Percentiles rank a stretch among this genome's conserved stretches.
phyloP scores from a whole-genome alignment of 2,329 filamentous ascomycete genomes.

The Cadophora sp. region DNA sequence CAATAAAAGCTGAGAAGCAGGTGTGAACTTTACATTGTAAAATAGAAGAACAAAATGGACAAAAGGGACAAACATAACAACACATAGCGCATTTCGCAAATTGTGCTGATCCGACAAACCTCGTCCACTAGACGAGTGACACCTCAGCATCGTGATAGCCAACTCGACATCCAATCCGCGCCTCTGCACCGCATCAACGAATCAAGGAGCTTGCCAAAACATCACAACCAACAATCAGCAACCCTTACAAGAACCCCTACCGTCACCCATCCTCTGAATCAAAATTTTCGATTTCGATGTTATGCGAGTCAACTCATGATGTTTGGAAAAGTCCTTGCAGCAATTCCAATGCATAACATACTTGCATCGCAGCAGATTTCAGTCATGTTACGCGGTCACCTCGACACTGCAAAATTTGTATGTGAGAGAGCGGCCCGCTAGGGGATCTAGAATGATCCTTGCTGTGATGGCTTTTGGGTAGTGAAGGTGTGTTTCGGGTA shows the following conservation, averaged over 20 bases:
- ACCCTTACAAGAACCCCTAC: no score
- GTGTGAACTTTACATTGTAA: no score
- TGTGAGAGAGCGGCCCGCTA: constrained; percentile 39
- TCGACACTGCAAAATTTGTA: constrained; percentile 37
- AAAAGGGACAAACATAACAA: not conserved
- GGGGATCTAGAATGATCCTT: constrained; percentile 30
- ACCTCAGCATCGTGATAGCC: not conserved
- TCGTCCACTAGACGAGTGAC: not conserved
- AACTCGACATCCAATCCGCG: constrained; percentile 1
- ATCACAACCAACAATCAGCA: not conserved
- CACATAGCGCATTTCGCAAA: not conserved
- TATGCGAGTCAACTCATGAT: not conserved
- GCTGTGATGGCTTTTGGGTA: constrained; percentile 6
- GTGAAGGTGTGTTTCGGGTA: constrained; percentile 5
- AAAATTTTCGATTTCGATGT: not conserved
- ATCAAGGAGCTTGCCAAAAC: constrained; percentile 13
- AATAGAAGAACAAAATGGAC: not conserved
- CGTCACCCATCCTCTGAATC: no score
- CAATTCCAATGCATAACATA: constrained; percentile 41
- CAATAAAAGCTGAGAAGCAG: no score
- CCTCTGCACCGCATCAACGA: constrained; percentile 17
- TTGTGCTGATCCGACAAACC: not conserved
- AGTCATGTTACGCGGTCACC: constrained; percentile 43
- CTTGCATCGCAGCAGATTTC: constrained; percentile 39
- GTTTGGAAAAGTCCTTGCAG: not conserved